These are phyloP conservation scores for Cucurbita argyrosperma DNA, from an alignment of 306 rosid species.

Conservation along the genomic window DNA sequence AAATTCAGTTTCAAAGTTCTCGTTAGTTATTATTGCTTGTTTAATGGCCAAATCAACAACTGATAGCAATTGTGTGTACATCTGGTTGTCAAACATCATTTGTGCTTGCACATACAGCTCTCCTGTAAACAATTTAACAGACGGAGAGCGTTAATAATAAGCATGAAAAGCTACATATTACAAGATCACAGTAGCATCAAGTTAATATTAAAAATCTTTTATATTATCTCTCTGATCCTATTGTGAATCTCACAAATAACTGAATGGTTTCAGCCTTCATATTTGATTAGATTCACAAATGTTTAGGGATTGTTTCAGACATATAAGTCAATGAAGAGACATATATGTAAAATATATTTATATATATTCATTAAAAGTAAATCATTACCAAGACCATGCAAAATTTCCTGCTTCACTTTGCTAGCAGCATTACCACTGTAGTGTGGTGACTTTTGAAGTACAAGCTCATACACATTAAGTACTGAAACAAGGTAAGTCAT, in stretches of 20 bases:
- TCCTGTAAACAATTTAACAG: conserved; percentile 35
- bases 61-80: conserved; percentile 58
- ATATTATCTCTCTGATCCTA: background rate
- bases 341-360: background rate
- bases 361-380: conserved; percentile 7
- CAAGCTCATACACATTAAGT: conserved; percentile 62
- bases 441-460: conserved; percentile 55
- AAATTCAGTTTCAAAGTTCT: conserved; percentile 70
- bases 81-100: conserved; percentile 47
- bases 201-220: background rate
- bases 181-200: background rate
- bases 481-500: conserved; percentile 68
- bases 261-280: background rate
- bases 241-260: background rate
- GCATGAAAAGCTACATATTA: background rate
- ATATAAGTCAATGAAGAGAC: background rate
- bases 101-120: conserved; percentile 83
- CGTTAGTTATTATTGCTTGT: conserved; percentile 43
- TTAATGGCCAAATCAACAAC: conserved; percentile 56
- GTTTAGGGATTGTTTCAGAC: background rate
- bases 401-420: conserved; percentile 90
- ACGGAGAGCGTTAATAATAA: background rate
- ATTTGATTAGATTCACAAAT: background rate
- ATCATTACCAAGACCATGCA: conserved; percentile 83
- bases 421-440: conserved; percentile 41